phyloP scores from a whole-genome alignment of 2,329 filamentous ascomycete genomes.

The Penicillium psychrosexuale region DNA sequence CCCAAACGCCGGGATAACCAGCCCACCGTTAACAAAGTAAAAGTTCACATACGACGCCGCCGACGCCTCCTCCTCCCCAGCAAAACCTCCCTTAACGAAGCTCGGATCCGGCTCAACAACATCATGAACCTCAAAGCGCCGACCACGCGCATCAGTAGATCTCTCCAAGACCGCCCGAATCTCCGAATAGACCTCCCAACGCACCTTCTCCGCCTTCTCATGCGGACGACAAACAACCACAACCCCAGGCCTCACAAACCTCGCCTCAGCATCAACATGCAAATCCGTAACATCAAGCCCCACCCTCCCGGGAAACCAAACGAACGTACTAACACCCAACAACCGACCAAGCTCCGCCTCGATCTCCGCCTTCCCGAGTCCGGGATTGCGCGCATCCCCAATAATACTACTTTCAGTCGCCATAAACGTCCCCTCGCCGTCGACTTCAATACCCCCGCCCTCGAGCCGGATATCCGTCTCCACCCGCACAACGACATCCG shows the following conservation, averaged over 20 bases:
- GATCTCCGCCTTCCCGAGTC: slow-evolving; percentile 20
- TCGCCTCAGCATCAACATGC: slow-evolving; percentile 32
- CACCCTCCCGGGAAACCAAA: slow-evolving; percentile 34
- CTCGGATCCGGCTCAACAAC: slow-evolving; percentile 29
- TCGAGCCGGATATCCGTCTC: slow-evolving; percentile 26
- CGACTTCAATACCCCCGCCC: slow-evolving; percentile 35
- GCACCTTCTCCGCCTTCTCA: slow-evolving; percentile 15
- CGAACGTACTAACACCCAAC: slow-evolving; percentile 30
- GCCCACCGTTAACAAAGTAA: slow-evolving; percentile 30
- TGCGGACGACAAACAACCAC: slow-evolving; percentile 29
- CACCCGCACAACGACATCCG: slow-evolving; percentile 14
- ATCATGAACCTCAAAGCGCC: slow-evolving; percentile 23
- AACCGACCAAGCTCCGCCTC: slow-evolving; percentile 27
- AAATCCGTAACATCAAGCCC: slow-evolving; percentile 35
- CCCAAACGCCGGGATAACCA: slow-evolving; percentile 31
- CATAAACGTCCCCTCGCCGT: slow-evolving; percentile 36
- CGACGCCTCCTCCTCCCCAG: slow-evolving; percentile 20
- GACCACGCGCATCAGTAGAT: slow-evolving; percentile 24
- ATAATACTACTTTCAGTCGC: slow-evolving; percentile 34
- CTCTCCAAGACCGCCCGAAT: slow-evolving; percentile 19
- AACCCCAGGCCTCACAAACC: slow-evolving; percentile 28
- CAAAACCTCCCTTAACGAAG: slow-evolving; percentile 16
- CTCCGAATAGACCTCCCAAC: slow-evolving; percentile 28
- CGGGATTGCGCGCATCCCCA: slow-evolving; percentile 30
- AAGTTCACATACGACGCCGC: slow-evolving; percentile 33